Base-by-base conservation (phyloP, 139 green algal species). In the Chlamydomonas applanata region DNA sequence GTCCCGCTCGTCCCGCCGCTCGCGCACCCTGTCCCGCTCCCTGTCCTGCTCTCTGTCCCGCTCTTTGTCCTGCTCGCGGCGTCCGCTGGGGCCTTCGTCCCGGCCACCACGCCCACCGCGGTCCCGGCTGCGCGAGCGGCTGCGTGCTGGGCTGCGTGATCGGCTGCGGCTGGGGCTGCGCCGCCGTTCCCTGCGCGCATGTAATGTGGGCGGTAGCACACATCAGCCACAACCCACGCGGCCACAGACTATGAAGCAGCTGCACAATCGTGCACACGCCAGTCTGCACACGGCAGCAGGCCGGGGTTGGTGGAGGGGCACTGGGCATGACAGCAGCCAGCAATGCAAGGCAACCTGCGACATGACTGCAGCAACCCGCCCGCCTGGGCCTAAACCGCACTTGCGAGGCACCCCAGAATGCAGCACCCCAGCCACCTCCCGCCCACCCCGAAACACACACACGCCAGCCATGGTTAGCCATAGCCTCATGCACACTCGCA, bases 41-140 rank as follows among this genome's bases (percentile, higher is more conserved):
- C 44, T 45, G 27, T 45, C 61, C 17, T 20, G 56, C 56, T 20
- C 56, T 30, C 25, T 9, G 9, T 24, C 61, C 61, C 61, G 61
- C 27, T 32, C 30, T 17, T 4, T 25, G 63, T 53, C 59, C 35
- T 67, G 4, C 14, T 67, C 59, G 40, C 7, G 22, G 63, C 59
- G 59, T 17, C 25, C 40, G 59, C 27, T 35, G 25, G 40, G 40
- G 7, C 40, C 40, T 11, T 49, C 40, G 11, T 11, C 40, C 7
- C 40, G 40, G 40, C 40, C 40, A 7, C 7, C 40, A n/a, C n/a
- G n/a, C n/a, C n/a, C n/a, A n/a, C 17, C 24, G 19, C 34, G 33
- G 34, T 60, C 61, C 2, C 24, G 45, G 0, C 71, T 67, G 16
- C 73, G 73, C 33, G 25, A 35, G 34, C 62, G 73, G 73, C 73